Percentiles rank a stretch among this genome's conserved stretches.
Conservation (phyloP, 2,329 filamentous ascomycete genomes). For the Chrysoporthe deuterocubensis region DNA sequence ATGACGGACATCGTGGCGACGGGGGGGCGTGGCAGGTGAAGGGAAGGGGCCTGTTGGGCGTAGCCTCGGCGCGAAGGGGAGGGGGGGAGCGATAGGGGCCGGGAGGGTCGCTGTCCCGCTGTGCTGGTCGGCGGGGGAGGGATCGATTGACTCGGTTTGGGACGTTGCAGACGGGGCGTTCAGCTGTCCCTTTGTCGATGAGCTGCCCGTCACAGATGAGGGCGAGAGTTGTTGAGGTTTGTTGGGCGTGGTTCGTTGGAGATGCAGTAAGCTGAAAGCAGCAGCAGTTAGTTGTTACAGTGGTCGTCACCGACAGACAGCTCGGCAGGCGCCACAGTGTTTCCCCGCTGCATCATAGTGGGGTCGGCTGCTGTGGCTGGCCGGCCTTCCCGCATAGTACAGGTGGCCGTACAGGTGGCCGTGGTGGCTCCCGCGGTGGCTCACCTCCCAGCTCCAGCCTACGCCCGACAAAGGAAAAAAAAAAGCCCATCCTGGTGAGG, state of each 20-base stretch:
- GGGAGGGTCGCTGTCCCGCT: background rate
- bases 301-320: slow-evolving; percentile 17
- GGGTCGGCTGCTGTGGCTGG: slow-evolving; percentile 14
- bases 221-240: background rate
- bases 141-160: background rate
- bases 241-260: background rate
- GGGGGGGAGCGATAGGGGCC: background rate
- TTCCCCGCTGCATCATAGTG: slow-evolving; percentile 18
- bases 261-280: slow-evolving; percentile 3
- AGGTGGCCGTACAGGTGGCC: no score
- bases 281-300: background rate
- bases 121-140: background rate
- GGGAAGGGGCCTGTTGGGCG: background rate
- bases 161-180: background rate
- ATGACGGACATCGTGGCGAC: slow-evolving; percentile 63
- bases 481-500: background rate
- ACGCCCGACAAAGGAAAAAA: background rate
- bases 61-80: background rate
- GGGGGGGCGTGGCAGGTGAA: background rate
- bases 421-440: background rate
- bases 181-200: background rate
- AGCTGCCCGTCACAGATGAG: background rate
- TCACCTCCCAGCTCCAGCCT: background rate
- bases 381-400: slow-evolving; percentile 3
- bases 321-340: slow-evolving; percentile 13